Evolutionary conservation across 1,284 basidiomycete genomes (phyloP).

Genomic region (Apiotrichum montevideense): DNA sequence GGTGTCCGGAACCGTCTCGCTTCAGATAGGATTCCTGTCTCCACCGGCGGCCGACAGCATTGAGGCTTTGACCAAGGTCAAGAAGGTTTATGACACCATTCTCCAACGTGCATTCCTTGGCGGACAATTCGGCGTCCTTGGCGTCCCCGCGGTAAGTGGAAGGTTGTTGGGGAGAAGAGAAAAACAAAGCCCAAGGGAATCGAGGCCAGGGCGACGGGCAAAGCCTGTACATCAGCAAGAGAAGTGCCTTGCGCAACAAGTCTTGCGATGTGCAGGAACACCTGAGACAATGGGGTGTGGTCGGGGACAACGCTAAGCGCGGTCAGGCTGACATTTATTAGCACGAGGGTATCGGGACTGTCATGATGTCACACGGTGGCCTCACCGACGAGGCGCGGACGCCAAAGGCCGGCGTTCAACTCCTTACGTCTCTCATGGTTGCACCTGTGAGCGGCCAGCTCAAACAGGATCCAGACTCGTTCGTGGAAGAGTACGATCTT

Average conservation of each 20-base stretch:
- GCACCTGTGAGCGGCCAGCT: constrained; percentile 16
- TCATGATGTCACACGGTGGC: constrained; percentile 42
- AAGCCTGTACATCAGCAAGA: no score
- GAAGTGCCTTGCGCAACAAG: no score
- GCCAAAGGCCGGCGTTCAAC: not conserved
- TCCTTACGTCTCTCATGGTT: constrained; percentile 19
- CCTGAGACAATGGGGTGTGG: no score
- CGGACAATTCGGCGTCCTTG: constrained; percentile 49
- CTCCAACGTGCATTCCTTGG: constrained; percentile 59
- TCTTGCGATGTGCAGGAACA: no score
- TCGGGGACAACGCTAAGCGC: not conserved
- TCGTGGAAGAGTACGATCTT: constrained; percentile 50
- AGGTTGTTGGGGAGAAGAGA: no score
- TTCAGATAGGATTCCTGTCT: constrained; percentile 70
- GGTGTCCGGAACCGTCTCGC: constrained; percentile 58
- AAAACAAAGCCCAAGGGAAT: no score
- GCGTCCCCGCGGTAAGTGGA: constrained; percentile 64
- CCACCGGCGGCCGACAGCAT: constrained; percentile 34
- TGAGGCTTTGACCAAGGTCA: constrained; percentile 27
- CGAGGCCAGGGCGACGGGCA: no score
- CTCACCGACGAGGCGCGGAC: not conserved
- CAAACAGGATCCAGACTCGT: not conserved
- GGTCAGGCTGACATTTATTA: constrained; percentile 36
- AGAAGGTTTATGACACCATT: constrained; percentile 58
- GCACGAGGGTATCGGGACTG: constrained; percentile 86